These are phyloP conservation scores for Saposhnikovia divaricata DNA, from an alignment of 129 eudicot genomes.

Conservation along the genomic window DNA sequence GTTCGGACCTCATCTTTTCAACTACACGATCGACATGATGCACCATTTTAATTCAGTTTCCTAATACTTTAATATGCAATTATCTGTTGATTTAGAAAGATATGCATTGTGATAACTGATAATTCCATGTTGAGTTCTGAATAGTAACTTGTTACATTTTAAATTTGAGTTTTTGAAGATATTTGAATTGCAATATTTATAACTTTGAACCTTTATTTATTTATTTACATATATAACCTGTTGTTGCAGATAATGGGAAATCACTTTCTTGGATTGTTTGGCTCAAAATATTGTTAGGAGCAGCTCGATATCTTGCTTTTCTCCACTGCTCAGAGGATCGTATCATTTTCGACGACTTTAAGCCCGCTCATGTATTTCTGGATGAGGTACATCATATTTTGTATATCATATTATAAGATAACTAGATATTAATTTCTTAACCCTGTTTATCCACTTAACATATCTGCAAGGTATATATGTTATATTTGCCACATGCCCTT, in stretches of 20 bases:
- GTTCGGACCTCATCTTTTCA: no score
- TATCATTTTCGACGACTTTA: slow-evolving; percentile 16
- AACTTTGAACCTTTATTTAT: background rate
- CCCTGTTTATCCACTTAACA: background rate
- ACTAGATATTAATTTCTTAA: background rate
- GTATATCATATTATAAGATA: background rate
- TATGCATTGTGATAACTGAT: slow-evolving; percentile 4
- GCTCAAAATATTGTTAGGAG: slow-evolving; percentile 13
- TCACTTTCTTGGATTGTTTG: slow-evolving; percentile 12
- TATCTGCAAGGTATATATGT: background rate
- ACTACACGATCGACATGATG: no score
- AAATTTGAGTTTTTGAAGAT: background rate
- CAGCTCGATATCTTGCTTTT: slow-evolving; percentile 10
- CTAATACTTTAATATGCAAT: no score
- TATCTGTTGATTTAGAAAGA: background rate
- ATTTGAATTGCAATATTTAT: background rate
- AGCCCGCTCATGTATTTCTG: slow-evolving; percentile 15
- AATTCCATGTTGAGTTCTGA: background rate
- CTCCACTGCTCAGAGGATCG: slow-evolving; percentile 1
- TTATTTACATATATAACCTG: background rate
- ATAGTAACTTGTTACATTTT: background rate
- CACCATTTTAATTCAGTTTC: no score
- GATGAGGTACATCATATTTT: background rate
- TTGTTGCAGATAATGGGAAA: slow-evolving; percentile 2
- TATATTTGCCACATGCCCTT: background rate